Conservation (phyloP, 2,329 filamentous ascomycete genomes). For the Fusarium compactum region DNA sequence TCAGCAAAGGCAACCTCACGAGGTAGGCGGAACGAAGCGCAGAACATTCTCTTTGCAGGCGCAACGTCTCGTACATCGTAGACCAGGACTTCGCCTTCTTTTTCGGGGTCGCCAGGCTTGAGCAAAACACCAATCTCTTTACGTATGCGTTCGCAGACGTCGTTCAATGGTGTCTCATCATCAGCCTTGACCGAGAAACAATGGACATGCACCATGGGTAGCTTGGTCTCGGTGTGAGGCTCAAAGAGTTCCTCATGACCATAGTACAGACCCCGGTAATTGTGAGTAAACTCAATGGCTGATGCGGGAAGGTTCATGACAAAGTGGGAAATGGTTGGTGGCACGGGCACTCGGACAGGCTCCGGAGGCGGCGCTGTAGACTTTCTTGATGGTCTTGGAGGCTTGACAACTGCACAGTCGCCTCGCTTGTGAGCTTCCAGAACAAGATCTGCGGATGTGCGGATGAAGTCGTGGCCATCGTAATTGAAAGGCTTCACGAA, state of each 20-base stretch:
- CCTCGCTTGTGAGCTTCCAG: conserved; percentile 63
- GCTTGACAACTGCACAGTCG: conserved; percentile 66
- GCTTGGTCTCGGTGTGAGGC: conserved; percentile 66
- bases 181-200: conserved; percentile 90
- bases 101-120: conserved; percentile 59
- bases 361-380: conserved; percentile 53
- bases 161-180: conserved; percentile 72
- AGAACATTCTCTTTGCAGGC: conserved; percentile 96
- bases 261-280: conserved; percentile 79
- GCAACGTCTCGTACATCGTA: conserved; percentile 87
- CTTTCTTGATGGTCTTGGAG: conserved; percentile 55
- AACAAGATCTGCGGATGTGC: conserved; percentile 71
- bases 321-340: conserved; percentile 87
- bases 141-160: conserved; percentile 58
- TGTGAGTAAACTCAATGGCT: conserved; percentile 83
- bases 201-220: conserved; percentile 93
- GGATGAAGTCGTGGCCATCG: conserved; percentile 87
- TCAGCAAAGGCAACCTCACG: conserved; percentile 81
- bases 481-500: conserved; percentile 85
- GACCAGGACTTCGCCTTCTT: conserved; percentile 65
- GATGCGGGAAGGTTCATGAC: conserved; percentile 97
- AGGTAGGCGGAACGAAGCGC: conserved; percentile 90
- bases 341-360: conserved; percentile 65
- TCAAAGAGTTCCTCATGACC: conserved; percentile 74
- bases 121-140: conserved; percentile 57